Conservation (phyloP, 306 rosid genomes). For the Parietaria judaica region DNA sequence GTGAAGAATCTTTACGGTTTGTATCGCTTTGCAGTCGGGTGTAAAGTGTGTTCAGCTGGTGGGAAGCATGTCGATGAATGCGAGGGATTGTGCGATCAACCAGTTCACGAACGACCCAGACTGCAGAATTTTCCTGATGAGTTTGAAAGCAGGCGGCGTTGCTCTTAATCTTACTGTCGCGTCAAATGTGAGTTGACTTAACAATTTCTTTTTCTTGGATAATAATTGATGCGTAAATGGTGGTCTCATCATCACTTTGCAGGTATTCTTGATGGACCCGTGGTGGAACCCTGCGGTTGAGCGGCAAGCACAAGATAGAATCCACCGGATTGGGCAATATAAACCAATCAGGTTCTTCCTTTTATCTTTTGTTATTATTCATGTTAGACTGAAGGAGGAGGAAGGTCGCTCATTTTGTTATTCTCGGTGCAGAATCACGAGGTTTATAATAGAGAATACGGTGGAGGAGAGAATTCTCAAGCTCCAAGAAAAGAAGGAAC, state of each 20-base stretch:
- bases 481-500: constrained; percentile 86
- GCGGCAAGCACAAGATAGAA: constrained; percentile 94
- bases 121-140: constrained; percentile 89
- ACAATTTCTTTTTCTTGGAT: constrained; percentile 9
- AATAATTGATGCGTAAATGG: not conserved
- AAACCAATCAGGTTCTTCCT: constrained; percentile 69
- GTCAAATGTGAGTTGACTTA: constrained; percentile 56
- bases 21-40: constrained; percentile 54
- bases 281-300: constrained; percentile 99
- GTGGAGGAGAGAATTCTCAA: constrained; percentile 91
- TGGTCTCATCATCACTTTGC: not conserved
- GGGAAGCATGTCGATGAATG: constrained; percentile 80
- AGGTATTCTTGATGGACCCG: constrained; percentile 94
- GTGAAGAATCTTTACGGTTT: not conserved
- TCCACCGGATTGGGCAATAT: constrained; percentile 88
- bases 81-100: constrained; percentile 67
- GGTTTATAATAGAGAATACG: constrained; percentile 78
- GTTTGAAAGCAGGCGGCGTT: constrained; percentile 96
- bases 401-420: constrained; percentile 2
- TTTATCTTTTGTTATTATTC: not conserved
- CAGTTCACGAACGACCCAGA: constrained; percentile 70
- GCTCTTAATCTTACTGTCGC: constrained; percentile 92
- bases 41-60: constrained; percentile 66
- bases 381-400: not conserved
- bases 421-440: constrained; percentile 47